phyloP scores from a whole-genome alignment of 225 moss, liverwort and hornwort species.

The Anthoceros angustus region DNA sequence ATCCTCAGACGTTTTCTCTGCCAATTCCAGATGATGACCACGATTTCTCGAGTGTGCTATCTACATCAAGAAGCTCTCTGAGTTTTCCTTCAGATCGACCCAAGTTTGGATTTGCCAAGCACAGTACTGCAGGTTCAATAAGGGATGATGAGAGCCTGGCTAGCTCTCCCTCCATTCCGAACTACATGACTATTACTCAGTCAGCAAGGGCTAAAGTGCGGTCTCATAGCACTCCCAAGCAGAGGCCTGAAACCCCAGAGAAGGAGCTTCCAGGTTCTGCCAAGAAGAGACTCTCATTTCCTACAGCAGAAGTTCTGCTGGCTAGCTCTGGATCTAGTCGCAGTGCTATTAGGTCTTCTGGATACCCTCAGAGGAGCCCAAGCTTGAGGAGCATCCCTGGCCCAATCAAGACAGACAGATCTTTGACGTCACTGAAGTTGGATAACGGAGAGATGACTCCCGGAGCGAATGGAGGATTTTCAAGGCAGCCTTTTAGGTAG shows the following conservation, averaged over 20 bases:
- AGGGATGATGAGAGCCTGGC: conserved; percentile 81
- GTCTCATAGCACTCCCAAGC: conserved; percentile 91
- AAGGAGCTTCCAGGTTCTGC: conserved; percentile 46
- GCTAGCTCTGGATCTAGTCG: conserved; percentile 31
- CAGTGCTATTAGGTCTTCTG: conserved; percentile 25
- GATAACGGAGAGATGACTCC: neutral
- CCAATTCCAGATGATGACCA: conserved; percentile 44
- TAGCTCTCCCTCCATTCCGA: conserved; percentile 80
- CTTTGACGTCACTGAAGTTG: neutral
- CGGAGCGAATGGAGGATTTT: neutral
- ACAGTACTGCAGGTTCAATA: conserved; percentile 56
- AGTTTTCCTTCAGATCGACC: conserved; percentile 26
- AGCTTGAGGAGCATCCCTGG: conserved; percentile 21
- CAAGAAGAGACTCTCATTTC: conserved; percentile 73
- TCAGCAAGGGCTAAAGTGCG: conserved; percentile 87
- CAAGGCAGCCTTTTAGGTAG: conserved; percentile 3
- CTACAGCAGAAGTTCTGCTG: conserved; percentile 31
- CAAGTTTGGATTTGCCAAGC: conserved; percentile 45
- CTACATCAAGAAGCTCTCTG: conserved; percentile 56
- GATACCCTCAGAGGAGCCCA: conserved; percentile 41
- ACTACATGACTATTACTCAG: conserved; percentile 96
- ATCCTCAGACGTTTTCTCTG: conserved; percentile 6
- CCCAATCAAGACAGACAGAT: conserved; percentile 4
- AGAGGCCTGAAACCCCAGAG: conserved; percentile 79
- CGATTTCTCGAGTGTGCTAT: conserved; percentile 53